Percentiles rank a stretch among this genome's conserved stretches.
These are phyloP conservation scores for Abelmoschus esculentus DNA, from an alignment of 345 rosid genomes.

Conservation along the genomic window DNA sequence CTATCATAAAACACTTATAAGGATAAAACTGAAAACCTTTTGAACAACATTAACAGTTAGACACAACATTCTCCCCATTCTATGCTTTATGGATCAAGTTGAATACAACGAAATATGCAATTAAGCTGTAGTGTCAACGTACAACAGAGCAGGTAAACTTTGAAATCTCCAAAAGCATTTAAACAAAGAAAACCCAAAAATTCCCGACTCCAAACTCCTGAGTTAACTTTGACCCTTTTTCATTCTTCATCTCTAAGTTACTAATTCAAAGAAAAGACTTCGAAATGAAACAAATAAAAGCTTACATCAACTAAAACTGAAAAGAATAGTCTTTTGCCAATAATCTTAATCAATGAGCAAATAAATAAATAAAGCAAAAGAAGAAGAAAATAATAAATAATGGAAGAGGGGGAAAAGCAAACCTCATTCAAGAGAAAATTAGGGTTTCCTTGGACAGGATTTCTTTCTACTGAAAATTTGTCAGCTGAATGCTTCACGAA, in stretches of 20 bases:
- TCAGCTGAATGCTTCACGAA: constrained; percentile 1
- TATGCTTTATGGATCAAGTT: not conserved
- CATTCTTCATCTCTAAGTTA: not conserved
- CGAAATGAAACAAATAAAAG: not conserved
- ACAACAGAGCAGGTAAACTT: not conserved
- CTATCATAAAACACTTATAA: not conserved
- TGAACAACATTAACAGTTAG: not conserved
- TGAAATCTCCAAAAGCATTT: not conserved
- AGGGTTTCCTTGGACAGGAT: not conserved
- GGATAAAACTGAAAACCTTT: not conserved
- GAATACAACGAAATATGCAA: not conserved
- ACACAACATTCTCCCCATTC: not conserved
- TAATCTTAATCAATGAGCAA: not conserved
- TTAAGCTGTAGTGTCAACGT: not conserved
- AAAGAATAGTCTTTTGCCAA: not conserved
- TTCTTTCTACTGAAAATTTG: not conserved
- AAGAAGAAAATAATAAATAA: too few species aligned
- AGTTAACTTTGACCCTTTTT: not conserved
- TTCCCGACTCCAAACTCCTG: not conserved
- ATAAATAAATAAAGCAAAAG: not conserved
- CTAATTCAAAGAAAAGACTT: not conserved
- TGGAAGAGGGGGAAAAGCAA: not conserved
- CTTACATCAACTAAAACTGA: not conserved
- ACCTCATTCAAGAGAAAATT: constrained; percentile 12
- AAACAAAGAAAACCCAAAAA: not conserved